These are phyloP conservation scores for Lathyrus tuberosus DNA, from an alignment of 306 rosid genomes.

Conservation along the genomic window DNA sequence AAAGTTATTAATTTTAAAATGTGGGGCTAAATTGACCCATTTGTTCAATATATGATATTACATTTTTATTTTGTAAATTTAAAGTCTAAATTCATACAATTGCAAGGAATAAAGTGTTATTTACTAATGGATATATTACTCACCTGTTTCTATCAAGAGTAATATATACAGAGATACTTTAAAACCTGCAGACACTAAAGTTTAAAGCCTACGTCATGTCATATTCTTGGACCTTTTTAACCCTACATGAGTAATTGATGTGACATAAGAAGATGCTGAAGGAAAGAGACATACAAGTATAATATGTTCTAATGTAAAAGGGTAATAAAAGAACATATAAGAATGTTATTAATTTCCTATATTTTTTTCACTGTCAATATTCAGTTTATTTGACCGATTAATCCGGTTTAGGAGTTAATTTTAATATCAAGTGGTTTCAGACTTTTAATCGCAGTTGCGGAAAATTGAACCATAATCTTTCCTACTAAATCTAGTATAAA, in stretches of 20 bases:
- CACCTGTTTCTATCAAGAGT: not conserved
- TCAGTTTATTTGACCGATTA: too few species aligned
- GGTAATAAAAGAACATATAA: too few species aligned
- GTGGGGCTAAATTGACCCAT: not conserved
- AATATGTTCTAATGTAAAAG: too few species aligned
- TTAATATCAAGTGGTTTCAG: too few species aligned
- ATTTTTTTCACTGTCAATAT: too few species aligned
- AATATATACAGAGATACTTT: conserved; percentile 11
- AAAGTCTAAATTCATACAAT: not conserved
- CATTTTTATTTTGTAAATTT: not conserved
- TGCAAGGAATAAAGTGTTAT: not conserved
- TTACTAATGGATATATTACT: not conserved
- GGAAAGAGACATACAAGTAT: not conserved
- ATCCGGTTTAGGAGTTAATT: too few species aligned
- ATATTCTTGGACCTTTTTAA: conserved; percentile 13
- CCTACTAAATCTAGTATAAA: too few species aligned
- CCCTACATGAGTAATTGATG: conserved; percentile 15
- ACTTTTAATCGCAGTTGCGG: too few species aligned
- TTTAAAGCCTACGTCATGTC: conserved; percentile 23
- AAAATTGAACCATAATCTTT: too few species aligned
- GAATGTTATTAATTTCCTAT: not conserved
- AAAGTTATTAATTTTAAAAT: too few species aligned
- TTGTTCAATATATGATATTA: not conserved
- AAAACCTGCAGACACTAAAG: not conserved
- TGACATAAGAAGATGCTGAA: not conserved